A percentile compares a stretch with the other conserved stretches of the same genome.
phyloP scores from a whole-genome alignment of 129 eudicot genomes.

The Arctium minus region DNA sequence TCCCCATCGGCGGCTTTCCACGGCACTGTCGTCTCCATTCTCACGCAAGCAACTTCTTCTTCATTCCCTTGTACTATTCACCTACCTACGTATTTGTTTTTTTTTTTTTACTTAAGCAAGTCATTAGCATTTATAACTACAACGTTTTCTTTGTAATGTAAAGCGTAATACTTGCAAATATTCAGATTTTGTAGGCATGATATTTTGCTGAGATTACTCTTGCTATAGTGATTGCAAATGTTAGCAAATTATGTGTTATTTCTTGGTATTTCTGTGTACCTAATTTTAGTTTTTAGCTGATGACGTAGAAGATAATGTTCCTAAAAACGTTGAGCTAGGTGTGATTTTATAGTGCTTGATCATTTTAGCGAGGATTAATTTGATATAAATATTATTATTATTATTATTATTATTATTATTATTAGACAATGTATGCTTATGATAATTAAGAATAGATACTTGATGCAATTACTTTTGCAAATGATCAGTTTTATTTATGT shows the following conservation, averaged over 20 bases:
- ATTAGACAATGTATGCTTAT: background rate
- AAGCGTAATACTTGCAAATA: background rate
- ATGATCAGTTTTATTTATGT: background rate
- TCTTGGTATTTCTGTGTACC: background rate
- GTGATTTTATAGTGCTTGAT: background rate
- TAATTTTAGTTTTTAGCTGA: background rate
- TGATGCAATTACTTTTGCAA: background rate
- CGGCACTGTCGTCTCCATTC: constrained; percentile 31
- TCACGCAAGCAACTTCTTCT: constrained; percentile 33
- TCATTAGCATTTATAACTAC: background rate
- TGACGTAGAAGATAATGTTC: constrained; percentile 3
- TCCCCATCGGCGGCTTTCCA: constrained; percentile 30
- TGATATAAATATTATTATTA: background rate
- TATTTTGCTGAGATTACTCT: background rate
- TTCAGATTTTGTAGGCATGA: background rate
- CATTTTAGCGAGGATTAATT: background rate
- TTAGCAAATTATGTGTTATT: background rate
- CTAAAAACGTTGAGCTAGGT: background rate
- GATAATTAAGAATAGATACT: background rate
- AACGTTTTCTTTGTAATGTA: background rate
- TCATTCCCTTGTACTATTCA: constrained; percentile 35
- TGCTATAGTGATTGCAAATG: background rate
- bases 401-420: background rate
- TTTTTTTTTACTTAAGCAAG: background rate
- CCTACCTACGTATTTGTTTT: background rate